Evolutionary conservation across 2,329 filamentous ascomycete species (phyloP), one percentile per base, ranked within the genome.

Genomic region (Incumbomyces lentus): DNA sequence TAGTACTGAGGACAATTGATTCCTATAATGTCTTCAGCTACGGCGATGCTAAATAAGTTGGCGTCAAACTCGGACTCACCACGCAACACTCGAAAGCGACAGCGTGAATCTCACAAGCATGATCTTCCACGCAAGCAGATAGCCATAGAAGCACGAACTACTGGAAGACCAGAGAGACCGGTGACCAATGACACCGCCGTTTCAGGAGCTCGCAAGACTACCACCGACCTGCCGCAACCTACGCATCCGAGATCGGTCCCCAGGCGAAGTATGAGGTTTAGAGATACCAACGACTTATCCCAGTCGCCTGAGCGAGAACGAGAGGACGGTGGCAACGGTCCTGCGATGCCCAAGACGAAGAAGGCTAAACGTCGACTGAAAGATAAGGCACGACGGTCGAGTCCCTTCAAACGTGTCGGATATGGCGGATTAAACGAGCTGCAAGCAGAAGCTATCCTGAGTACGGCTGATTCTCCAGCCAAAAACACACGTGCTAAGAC

Each of bases 331-430:
- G 45, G 38, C 14, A 29, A n/a, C 12, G 18, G 33, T 19, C 13
- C 16, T n/a, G 4, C 16, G n/a, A 14, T 17, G n/a, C 32, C 10
- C 13, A 22, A 14, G 11, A 19, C 46, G 6, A 22, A 40, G 30
- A 51, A 50, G 26, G 49, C 39, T 40, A 4, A 5, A 26, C 22
- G 22, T 5, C 4, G 8, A 26, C 22, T 26, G 22, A 26, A 49
- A 26, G 37, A 22, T 14, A 44, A 49, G 18, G 26, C 47, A 38
- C n/a, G 31, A 5, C 40, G 32, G 11, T 39, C 30, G 8, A 54
- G 52, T 17, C 53, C 53, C 8, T 52, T 55, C 46, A 51, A 53
- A 22, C 48, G 48, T 10, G 43, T 18, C 8, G 51, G 48, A 10
- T 43, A 45, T 30, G 26, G 51, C 8, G 22, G 8, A 26, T 26